Evolutionary conservation across 371 early-diverging fungal genomes (phyloP).

Genomic region (Syncephalastrum monosporum): DNA sequence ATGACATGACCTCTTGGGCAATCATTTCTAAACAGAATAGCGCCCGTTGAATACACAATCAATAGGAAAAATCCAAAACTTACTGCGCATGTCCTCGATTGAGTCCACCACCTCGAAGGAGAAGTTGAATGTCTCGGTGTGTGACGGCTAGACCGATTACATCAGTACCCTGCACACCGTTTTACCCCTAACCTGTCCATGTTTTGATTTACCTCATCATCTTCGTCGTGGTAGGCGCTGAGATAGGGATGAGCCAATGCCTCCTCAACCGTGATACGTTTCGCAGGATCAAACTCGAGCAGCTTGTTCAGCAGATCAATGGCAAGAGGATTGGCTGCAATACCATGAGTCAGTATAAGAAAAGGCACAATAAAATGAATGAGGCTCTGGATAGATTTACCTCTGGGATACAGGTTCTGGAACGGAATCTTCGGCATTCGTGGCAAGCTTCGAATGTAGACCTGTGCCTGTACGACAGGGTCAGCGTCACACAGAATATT

Average conservation of each 20-base stretch:
- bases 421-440: constrained; percentile 89
- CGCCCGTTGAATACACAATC: neutral
- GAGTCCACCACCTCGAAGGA: constrained; percentile 86
- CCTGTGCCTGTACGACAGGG: constrained; percentile 72
- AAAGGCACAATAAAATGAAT: neutral
- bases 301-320: constrained; percentile 81
- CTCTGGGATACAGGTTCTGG: constrained; percentile 74
- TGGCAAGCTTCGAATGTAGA: constrained; percentile 92
- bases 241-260: constrained; percentile 82
- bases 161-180: too few relatives aligned
- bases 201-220: constrained; percentile 60
- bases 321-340: constrained; percentile 59
- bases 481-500: constrained; percentile 7
- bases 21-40: constrained; percentile 64
- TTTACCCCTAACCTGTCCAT: neutral
- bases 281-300: constrained; percentile 78
- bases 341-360: neutral
- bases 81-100: constrained; percentile 88
- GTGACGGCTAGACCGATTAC: constrained; percentile 49
- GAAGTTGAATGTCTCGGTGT: constrained; percentile 82
- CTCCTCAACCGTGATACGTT: constrained; percentile 79
- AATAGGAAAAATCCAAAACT: constrained; percentile 11
- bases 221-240: constrained; percentile 73
- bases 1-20: constrained; percentile 82
- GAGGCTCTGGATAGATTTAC: constrained; percentile 36